These are phyloP conservation scores for Solanum pennellii DNA, from an alignment of 257 asterid genomes.

Conservation along the genomic window DNA sequence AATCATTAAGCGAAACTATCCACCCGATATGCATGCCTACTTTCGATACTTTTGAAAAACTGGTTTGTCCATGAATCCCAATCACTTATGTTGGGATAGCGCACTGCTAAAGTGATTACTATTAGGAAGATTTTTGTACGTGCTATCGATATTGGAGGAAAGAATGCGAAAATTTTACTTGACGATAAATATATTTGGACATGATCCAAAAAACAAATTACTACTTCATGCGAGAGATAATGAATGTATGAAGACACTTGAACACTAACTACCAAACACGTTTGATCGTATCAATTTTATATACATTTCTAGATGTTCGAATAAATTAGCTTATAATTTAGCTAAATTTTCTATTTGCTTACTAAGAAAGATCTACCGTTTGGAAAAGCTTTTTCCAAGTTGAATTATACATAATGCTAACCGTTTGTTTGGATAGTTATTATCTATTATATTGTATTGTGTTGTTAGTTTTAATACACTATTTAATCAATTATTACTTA, in stretches of 20 bases:
- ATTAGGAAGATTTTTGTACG: background rate
- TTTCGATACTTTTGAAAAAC: background rate
- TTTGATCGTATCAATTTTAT: too few species aligned
- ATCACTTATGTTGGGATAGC: background rate
- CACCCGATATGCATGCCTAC: background rate
- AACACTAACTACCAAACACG: background rate
- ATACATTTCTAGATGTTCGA: background rate
- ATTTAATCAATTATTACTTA: too few species aligned
- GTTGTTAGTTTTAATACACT: background rate
- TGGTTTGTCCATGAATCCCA: background rate
- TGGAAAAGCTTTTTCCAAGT: background rate
- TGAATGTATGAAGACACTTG: background rate
- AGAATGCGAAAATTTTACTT: background rate
- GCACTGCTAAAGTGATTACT: background rate
- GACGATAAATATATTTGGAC: too few species aligned
- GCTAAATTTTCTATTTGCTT: background rate
- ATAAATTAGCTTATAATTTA: background rate
- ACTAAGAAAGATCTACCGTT: background rate
- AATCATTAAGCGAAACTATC: background rate
- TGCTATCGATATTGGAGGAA: background rate
- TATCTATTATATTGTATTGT: too few species aligned
- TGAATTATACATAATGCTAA: background rate
- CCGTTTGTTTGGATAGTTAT: background rate
- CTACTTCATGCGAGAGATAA: background rate
- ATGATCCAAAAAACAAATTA: too few species aligned